Evolutionary conservation across 1,284 basidiomycete genomes (phyloP).

Genomic region (Cryptococcus deneoformans): DNA sequence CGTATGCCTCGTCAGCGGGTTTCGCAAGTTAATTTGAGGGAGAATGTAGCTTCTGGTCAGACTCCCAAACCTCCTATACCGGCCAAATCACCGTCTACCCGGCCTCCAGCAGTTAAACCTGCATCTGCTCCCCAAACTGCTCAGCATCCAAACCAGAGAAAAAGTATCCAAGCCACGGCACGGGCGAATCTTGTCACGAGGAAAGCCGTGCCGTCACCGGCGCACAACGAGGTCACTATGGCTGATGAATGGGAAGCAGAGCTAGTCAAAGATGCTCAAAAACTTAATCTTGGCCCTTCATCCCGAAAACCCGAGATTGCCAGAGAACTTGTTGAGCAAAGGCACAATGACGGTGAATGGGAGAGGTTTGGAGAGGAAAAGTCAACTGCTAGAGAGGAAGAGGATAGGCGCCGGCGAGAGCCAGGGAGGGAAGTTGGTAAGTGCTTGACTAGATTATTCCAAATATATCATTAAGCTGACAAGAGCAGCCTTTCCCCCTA

Average conservation of each 20-base stretch:
- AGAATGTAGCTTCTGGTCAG: neutral
- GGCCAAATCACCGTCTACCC: neutral
- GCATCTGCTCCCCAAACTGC: slow-evolving; percentile 1
- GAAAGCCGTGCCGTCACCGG: slow-evolving; percentile 4
- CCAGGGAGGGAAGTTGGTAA: slow-evolving; percentile 27
- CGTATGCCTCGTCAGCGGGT: neutral
- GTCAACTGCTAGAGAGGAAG: slow-evolving; percentile 18
- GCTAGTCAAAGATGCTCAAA: slow-evolving; percentile 7
- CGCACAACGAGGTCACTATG: slow-evolving; percentile 1
- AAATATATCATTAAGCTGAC: neutral
- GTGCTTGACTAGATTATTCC: neutral
- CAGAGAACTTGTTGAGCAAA: slow-evolving; percentile 7
- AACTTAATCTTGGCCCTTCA: slow-evolving; percentile 3
- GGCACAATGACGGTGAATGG: slow-evolving; percentile 23
- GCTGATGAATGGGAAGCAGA: slow-evolving; percentile 18
- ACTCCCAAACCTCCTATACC: neutral
- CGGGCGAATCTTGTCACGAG: neutral
- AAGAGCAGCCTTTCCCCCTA: slow-evolving; percentile 33
- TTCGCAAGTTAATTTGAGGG: slow-evolving; percentile 1
- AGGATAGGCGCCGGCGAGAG: slow-evolving; percentile 27
- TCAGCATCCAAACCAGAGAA: neutral
- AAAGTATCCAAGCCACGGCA: neutral
- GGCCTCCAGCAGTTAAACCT: neutral
- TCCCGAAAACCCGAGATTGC: neutral
- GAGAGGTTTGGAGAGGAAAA: slow-evolving; percentile 28